Conservation (phyloP, 2,329 filamentous ascomycete species). For the Aspergillus unguis region DNA sequence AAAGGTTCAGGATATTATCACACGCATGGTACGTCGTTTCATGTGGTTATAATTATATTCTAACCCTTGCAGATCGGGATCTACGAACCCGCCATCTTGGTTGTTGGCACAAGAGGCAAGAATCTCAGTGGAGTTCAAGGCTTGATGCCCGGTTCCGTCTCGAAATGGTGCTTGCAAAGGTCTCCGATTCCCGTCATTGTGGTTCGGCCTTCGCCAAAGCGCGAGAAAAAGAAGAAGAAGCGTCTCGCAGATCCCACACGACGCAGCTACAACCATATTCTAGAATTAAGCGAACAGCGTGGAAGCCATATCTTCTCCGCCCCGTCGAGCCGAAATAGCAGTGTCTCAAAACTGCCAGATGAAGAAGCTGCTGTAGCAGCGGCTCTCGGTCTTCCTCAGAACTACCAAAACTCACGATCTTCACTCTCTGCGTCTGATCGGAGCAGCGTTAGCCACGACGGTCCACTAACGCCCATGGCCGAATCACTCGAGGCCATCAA, state of each 20-base stretch:
- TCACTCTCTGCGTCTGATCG: constrained; percentile 36
- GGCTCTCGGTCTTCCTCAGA: constrained; percentile 45
- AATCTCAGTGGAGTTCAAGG: constrained; percentile 83
- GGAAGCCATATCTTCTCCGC: constrained; percentile 54
- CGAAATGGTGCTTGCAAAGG: constrained; percentile 91
- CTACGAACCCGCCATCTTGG: constrained; percentile 85
- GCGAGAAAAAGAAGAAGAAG: constrained; percentile 86
- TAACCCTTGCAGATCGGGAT: constrained; percentile 67
- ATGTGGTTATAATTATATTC: neutral
- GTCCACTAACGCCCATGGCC: constrained; percentile 20
- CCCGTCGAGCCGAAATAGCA: constrained; percentile 46
- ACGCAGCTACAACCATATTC: constrained; percentile 72
- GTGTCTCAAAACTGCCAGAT: constrained; percentile 43
- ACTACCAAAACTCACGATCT: constrained; percentile 30
- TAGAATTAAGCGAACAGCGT: constrained; percentile 59
- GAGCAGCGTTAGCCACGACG: constrained; percentile 33
- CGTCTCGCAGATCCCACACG: constrained; percentile 71
- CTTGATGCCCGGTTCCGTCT: constrained; percentile 81
- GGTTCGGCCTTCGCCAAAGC: constrained; percentile 80
- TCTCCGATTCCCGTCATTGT: constrained; percentile 92
- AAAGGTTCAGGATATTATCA: constrained; percentile 85
- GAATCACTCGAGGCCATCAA: constrained; percentile 26
- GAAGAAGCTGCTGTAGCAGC: constrained; percentile 51
- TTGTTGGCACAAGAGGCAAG: constrained; percentile 83
- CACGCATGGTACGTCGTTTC: constrained; percentile 67